Percentiles rank a stretch among this genome's conserved stretches.
Evolutionary conservation across 148 eudicot genomes (phyloP).

Genomic region (Heliosperma pusillum): DNA sequence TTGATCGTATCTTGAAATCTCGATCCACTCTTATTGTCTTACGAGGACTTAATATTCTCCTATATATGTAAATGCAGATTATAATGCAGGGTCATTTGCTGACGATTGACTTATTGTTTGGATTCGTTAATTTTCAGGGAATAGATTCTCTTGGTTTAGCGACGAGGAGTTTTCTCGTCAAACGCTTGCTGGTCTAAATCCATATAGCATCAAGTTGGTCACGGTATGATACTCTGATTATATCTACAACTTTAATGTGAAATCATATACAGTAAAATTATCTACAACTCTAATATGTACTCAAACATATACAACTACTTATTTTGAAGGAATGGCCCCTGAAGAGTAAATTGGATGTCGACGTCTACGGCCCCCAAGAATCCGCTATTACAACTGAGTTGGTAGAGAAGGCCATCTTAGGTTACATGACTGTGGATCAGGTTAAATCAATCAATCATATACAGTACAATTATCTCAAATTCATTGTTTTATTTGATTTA

Average conservation of each 20-base stretch:
- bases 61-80: no score
- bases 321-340: constrained; percentile 37
- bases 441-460: constrained; percentile 21
- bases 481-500: neutral
- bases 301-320: no score
- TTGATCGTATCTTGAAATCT: no score
- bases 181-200: constrained; percentile 71
- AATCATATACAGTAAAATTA: no score
- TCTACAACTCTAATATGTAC: no score
- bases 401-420: constrained; percentile 45
- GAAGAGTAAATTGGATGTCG: constrained; percentile 55
- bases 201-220: constrained; percentile 47
- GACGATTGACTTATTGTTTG: no score
- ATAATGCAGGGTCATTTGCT: no score
- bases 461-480: neutral
- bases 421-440: constrained; percentile 45
- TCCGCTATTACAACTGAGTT: constrained; percentile 55
- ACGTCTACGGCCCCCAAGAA: constrained; percentile 55
- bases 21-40: no score
- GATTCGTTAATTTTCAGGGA: constrained; percentile 19
- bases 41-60: no score
- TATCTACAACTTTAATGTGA: no score
- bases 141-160: constrained; percentile 56
- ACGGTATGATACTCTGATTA: constrained; percentile 35
- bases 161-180: constrained; percentile 71